Percentiles rank a stretch among this genome's conserved stretches.
phyloP scores from a whole-genome alignment of 257 asterid species.

The Apocynum venetum region DNA sequence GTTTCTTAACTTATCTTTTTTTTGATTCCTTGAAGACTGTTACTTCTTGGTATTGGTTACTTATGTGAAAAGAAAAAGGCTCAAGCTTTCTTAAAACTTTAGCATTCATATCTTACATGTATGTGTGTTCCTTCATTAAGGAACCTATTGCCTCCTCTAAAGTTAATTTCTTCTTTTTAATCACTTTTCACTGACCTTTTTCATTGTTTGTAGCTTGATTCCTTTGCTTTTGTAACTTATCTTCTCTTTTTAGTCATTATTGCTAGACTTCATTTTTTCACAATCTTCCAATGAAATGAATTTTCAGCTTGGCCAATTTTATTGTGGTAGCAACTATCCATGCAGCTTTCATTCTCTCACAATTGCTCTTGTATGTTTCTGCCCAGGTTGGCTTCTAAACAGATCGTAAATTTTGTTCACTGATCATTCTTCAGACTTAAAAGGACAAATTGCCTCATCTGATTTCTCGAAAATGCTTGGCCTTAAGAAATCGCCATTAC shows the following conservation, averaged over 20 bases:
- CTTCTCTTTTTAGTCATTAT: not conserved
- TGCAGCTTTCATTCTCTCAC: slow-evolving; percentile 8
- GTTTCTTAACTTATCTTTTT: not conserved
- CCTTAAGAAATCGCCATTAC: slow-evolving; percentile 60
- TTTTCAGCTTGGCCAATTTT: not conserved
- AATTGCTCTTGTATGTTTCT: slow-evolving; percentile 8
- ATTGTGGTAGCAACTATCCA: not conserved
- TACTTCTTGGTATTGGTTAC: not conserved
- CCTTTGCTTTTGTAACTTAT: slow-evolving; percentile 4
- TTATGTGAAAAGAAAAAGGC: not conserved
- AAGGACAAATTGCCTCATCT: slow-evolving; percentile 14
- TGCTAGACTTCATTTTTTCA: not conserved
- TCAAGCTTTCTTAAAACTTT: not conserved
- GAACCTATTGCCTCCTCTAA: not conserved
- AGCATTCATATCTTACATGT: not conserved
- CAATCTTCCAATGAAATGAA: not conserved
- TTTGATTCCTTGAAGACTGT: not conserved
- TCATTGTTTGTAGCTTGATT: not conserved
- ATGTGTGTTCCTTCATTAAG: not conserved
- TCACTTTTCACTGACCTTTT: not conserved
- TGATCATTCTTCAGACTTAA: slow-evolving; percentile 12
- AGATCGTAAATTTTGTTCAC: slow-evolving; percentile 6
- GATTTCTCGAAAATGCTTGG: slow-evolving; percentile 49
- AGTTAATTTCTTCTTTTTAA: not conserved
- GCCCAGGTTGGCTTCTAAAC: slow-evolving; percentile 1